Percentiles rank a stretch among this genome's conserved stretches.
Evolutionary conservation across 345 rosid genomes (phyloP).

Genomic region (Aegle marmelos): DNA sequence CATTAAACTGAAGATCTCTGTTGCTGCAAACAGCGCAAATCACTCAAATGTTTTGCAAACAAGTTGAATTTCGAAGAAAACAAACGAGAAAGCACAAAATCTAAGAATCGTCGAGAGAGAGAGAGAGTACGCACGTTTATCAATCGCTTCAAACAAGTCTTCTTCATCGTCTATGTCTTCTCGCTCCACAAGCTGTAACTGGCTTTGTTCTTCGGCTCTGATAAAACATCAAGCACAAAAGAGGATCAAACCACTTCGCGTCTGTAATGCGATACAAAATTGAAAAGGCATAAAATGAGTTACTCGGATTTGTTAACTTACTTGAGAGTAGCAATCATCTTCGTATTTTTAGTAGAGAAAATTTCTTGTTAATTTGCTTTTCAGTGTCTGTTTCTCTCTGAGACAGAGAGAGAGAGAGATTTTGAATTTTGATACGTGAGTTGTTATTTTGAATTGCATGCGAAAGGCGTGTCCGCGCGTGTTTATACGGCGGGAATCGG

Average conservation of each 20-base stretch:
- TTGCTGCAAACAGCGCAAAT: not conserved
- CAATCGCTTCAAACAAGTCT: slow-evolving; percentile 71
- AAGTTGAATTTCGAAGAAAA: not conserved
- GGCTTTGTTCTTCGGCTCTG: slow-evolving; percentile 69
- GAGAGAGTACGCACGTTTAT: slow-evolving; percentile 52
- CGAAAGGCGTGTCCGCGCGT: not conserved
- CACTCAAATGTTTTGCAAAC: not conserved
- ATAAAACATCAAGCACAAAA: slow-evolving; percentile 6
- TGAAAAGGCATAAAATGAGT: not conserved
- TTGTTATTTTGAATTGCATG: not conserved
- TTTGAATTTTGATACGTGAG: slow-evolving; percentile 15
- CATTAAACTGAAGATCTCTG: not conserved
- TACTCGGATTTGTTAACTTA: slow-evolving; percentile 26
- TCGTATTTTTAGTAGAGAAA: slow-evolving; percentile 16
- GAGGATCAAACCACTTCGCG: not conserved
- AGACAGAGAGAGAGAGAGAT: slow-evolving; percentile 9
- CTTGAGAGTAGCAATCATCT: slow-evolving; percentile 77
- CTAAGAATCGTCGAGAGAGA: not conserved
- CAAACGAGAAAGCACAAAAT: not conserved
- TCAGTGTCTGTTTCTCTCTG: not conserved
- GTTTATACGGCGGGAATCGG: slow-evolving; percentile 46
- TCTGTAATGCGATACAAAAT: not conserved
- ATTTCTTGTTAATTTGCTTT: not conserved
- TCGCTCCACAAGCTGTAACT: slow-evolving; percentile 71
- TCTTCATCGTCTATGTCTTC: slow-evolving; percentile 69